A percentile compares a stretch with the other conserved stretches of the same genome.
Conservation (phyloP, 495 filamentous ascomycete genomes). For the Aspergillus indologenus region DNA sequence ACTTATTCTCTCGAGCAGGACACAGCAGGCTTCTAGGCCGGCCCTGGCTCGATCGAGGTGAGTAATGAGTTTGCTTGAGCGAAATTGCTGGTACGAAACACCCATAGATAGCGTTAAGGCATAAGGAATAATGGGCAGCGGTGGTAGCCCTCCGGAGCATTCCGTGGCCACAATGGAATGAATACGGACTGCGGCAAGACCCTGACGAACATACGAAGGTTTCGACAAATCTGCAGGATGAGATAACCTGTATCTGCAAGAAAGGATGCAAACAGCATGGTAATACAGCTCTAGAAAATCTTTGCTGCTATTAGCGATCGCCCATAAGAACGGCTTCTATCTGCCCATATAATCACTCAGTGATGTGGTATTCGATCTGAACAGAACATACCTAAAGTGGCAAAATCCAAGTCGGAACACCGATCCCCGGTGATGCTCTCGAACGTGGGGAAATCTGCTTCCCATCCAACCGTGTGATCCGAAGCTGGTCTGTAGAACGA, state of each 20-base stretch:
- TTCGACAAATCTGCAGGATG: slow-evolving; percentile 30
- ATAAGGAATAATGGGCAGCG: slow-evolving; percentile 66
- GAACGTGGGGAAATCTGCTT: slow-evolving; percentile 60
- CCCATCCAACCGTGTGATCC: slow-evolving; percentile 46
- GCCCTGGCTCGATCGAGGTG: slow-evolving; percentile 59
- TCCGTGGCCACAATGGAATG: slow-evolving; percentile 57
- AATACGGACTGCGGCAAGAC: slow-evolving; percentile 63
- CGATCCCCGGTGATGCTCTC: slow-evolving; percentile 63
- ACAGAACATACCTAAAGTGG: slow-evolving; percentile 24
- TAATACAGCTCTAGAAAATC: slow-evolving; percentile 67
- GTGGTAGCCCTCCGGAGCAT: slow-evolving; percentile 49
- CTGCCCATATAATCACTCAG: background rate
- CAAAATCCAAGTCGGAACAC: slow-evolving; percentile 24
- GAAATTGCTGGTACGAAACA: slow-evolving; percentile 68
- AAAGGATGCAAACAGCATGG: slow-evolving; percentile 64
- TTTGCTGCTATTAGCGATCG: slow-evolving; percentile 21
- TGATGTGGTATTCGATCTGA: background rate
- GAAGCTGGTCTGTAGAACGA: slow-evolving; percentile 61
- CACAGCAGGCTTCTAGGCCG: slow-evolving; percentile 57
- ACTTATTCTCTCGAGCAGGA: slow-evolving; percentile 54
- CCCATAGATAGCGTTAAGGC: slow-evolving; percentile 63
- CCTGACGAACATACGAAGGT: slow-evolving; percentile 60
- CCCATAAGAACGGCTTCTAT: background rate
- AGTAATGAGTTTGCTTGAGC: slow-evolving; percentile 61
- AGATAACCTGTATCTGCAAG: slow-evolving; percentile 47